phyloP scores from a whole-genome alignment of 768 basidiomycete genomes.

The Saitozyma sp. region DNA sequence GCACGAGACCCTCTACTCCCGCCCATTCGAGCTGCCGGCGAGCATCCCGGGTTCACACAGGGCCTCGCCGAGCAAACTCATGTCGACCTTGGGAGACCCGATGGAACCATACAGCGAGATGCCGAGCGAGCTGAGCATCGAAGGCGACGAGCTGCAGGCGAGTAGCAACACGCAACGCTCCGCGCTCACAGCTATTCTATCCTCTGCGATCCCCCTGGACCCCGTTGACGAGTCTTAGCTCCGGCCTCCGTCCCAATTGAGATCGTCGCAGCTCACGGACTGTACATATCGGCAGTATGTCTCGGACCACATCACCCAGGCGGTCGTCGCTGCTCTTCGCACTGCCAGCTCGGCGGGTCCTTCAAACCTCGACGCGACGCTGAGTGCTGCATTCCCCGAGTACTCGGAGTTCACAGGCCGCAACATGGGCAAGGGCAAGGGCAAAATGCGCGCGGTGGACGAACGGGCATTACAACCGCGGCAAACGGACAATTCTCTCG shows the following conservation, averaged over 20 bases:
- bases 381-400: constrained; percentile 25
- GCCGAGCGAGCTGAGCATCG: constrained; percentile 19
- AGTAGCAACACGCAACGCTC: neutral
- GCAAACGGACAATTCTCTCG: neutral
- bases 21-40: constrained; percentile 26
- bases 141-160: constrained; percentile 19
- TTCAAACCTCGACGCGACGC: neutral
- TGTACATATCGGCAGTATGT: constrained; percentile 43
- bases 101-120: constrained; percentile 25
- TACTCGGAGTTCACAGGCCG: neutral
- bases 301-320: constrained; percentile 38
- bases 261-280: constrained; percentile 36
- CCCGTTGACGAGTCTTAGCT: constrained; percentile 17
- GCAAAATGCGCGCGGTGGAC: neutral
- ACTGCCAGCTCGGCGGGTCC: neutral
- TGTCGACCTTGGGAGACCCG: constrained; percentile 3
- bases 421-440: neutral
- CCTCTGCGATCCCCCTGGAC: neutral
- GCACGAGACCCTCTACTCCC: constrained; percentile 27
- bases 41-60: neutral
- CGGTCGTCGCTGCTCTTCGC: constrained; percentile 11
- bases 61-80: neutral
- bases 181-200: neutral
- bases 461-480: neutral
- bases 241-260: constrained; percentile 32